phyloP scores from a whole-genome alignment of 2,329 filamentous ascomycete species.

The Rutstroemia sp. region DNA sequence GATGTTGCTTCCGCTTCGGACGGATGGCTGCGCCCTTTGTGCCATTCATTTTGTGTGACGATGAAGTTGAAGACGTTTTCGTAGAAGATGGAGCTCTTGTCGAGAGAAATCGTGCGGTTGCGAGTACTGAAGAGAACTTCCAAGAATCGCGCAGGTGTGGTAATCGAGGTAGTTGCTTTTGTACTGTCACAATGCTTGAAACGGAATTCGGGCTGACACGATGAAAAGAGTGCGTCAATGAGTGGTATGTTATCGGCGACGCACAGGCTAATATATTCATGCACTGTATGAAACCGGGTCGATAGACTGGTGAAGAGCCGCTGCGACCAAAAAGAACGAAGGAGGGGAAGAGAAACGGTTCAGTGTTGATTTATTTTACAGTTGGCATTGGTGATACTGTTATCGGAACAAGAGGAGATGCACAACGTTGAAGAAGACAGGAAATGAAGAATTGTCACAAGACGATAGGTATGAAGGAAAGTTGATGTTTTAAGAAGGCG shows the following conservation, averaged over 20 bases:
- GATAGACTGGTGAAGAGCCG: not conserved
- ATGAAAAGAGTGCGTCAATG: constrained; percentile 26
- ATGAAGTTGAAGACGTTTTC: not conserved
- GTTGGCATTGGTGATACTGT: not conserved
- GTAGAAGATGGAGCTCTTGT: not conserved
- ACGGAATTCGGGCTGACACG: constrained; percentile 13
- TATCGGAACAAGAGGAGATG: not conserved
- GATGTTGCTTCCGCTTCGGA: constrained; percentile 28
- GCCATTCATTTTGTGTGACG: constrained; percentile 19
- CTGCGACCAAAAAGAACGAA: not conserved
- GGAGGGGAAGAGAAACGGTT: not conserved
- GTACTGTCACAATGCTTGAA: constrained; percentile 10
- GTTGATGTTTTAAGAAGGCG: too few relatives aligned
- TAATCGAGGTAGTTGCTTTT: not conserved
- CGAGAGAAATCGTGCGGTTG: not conserved
- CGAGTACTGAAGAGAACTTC: not conserved
- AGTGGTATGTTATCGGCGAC: constrained; percentile 22
- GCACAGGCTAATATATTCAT: constrained; percentile 27
- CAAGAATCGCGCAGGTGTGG: not conserved
- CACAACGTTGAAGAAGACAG: not conserved
- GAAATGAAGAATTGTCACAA: not conserved
- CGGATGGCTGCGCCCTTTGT: constrained; percentile 18
- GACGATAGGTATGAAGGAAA: not conserved
- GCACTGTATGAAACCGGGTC: constrained; percentile 15
- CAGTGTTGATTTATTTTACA: not conserved